Conservation (phyloP, 306 rosid species). For the Sechiopsis laciniata region DNA sequence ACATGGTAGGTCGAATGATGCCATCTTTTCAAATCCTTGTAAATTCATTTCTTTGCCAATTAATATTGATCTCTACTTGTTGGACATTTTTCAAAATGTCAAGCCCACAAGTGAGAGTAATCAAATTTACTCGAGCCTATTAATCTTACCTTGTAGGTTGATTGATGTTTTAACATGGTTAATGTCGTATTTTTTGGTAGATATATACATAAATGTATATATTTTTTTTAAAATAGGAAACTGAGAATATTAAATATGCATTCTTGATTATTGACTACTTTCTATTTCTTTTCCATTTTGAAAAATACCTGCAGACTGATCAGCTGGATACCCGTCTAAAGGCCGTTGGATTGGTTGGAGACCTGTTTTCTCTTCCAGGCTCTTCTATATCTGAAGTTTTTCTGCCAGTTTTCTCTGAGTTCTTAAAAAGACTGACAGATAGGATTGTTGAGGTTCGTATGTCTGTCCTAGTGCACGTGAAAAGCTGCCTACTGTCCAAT, state of each 20-base stretch:
- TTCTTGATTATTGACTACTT: neutral
- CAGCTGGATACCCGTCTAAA: constrained; percentile 86
- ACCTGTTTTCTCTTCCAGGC: constrained; percentile 71
- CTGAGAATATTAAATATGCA: neutral
- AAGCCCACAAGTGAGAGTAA: no score
- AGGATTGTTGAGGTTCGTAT: constrained; percentile 81
- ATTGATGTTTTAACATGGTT: neutral
- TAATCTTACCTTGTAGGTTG: no score
- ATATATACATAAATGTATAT: neutral
- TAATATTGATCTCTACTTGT: no score
- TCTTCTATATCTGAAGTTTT: constrained; percentile 69
- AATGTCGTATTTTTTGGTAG: neutral
- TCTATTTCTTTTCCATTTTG: neutral
- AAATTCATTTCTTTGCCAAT: no score
- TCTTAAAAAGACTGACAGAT: constrained; percentile 88
- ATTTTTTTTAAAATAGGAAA: neutral
- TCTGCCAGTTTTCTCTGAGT: constrained; percentile 88
- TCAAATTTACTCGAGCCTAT: no score
- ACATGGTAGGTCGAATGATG: no score
- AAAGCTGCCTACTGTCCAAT: constrained; percentile 68
- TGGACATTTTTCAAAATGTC: no score
- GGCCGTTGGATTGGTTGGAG: constrained; percentile 89
- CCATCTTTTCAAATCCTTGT: no score
- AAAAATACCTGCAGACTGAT: constrained; percentile 60
- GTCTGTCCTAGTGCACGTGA: constrained; percentile 82